phyloP scores from a whole-genome alignment of 306 rosid species.

The Chamaecrista fasciculata region DNA sequence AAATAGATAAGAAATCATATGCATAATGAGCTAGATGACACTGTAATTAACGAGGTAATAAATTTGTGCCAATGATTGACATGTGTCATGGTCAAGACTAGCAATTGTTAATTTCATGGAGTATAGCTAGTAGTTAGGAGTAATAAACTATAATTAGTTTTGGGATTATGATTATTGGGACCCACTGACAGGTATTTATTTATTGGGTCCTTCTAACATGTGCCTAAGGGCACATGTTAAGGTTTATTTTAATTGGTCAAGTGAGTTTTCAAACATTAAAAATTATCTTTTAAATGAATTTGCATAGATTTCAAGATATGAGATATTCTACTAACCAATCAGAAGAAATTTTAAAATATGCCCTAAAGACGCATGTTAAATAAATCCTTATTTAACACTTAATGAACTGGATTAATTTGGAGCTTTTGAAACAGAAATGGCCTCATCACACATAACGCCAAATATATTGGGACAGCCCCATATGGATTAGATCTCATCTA shows the following conservation, averaged over 20 bases:
- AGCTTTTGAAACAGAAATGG: slow-evolving; percentile 20
- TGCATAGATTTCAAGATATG: too few relatives aligned
- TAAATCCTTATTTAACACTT: slow-evolving; percentile 8
- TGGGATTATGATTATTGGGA: slow-evolving; percentile 19
- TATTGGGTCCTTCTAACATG: too few relatives aligned
- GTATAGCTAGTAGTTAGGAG: too few relatives aligned
- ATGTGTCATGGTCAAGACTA: slow-evolving; percentile 33
- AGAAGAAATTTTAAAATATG: too few relatives aligned
- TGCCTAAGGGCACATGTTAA: too few relatives aligned
- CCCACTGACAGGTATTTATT: slow-evolving; percentile 29
- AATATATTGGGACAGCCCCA: slow-evolving; percentile 47
- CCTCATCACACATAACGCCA: slow-evolving; percentile 49
- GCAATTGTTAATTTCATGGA: slow-evolving; percentile 7
- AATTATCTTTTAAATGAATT: too few relatives aligned
- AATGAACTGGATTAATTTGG: slow-evolving; percentile 18
- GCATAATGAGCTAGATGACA: neutral
- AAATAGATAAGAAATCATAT: neutral
- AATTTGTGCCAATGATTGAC: slow-evolving; percentile 31
- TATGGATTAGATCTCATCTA: slow-evolving; percentile 59
- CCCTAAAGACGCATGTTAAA: too few relatives aligned
- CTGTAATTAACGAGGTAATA: neutral
- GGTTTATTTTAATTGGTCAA: too few relatives aligned
- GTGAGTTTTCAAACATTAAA: too few relatives aligned
- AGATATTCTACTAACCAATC: too few relatives aligned
- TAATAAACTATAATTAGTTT: neutral